Percentiles rank a stretch among this genome's conserved stretches.
These are phyloP conservation scores for Saccharata proteae DNA, from an alignment of 2,329 filamentous ascomycete species.

Conservation along the genomic window DNA sequence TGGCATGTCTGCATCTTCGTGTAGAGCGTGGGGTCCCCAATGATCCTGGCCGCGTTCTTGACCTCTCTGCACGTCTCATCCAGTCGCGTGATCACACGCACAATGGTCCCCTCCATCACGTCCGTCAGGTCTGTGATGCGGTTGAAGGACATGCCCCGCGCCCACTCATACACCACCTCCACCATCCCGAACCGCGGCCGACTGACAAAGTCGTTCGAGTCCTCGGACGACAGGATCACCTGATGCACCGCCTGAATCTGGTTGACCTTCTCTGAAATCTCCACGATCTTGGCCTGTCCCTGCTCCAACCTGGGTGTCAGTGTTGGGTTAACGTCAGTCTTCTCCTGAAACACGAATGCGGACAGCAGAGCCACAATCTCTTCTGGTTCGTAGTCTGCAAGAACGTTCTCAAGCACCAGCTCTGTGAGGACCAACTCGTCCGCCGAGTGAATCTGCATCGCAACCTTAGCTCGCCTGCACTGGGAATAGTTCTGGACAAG, in stretches of 20 bases:
- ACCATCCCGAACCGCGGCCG: slow-evolving; percentile 83
- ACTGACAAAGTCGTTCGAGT: slow-evolving; percentile 83
- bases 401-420: slow-evolving; percentile 88
- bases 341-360: slow-evolving; percentile 95
- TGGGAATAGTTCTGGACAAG: slow-evolving; percentile 5
- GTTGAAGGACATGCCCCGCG: slow-evolving; percentile 93
- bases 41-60: slow-evolving; percentile 89
- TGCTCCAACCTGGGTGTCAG: slow-evolving; percentile 71
- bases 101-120: slow-evolving; percentile 93
- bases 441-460: slow-evolving; percentile 68
- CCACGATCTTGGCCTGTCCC: slow-evolving; percentile 74
- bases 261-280: slow-evolving; percentile 87
- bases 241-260: slow-evolving; percentile 79
- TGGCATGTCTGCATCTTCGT: slow-evolving; percentile 95
- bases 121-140: slow-evolving; percentile 94
- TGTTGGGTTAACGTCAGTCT: slow-evolving; percentile 70
- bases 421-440: slow-evolving; percentile 95
- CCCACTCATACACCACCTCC: slow-evolving; percentile 98
- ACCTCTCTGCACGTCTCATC: slow-evolving; percentile 97
- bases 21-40: slow-evolving; percentile 86
- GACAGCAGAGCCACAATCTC: slow-evolving; percentile 93
- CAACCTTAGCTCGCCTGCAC: slow-evolving; percentile 5
- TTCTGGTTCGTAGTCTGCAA: slow-evolving; percentile 88
- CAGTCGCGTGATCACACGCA: slow-evolving; percentile 81
- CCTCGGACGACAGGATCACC: slow-evolving; percentile 80